These are phyloP conservation scores for Nidularia sp. DNA, from an alignment of 768 basidiomycete species.

Conservation along the genomic window DNA sequence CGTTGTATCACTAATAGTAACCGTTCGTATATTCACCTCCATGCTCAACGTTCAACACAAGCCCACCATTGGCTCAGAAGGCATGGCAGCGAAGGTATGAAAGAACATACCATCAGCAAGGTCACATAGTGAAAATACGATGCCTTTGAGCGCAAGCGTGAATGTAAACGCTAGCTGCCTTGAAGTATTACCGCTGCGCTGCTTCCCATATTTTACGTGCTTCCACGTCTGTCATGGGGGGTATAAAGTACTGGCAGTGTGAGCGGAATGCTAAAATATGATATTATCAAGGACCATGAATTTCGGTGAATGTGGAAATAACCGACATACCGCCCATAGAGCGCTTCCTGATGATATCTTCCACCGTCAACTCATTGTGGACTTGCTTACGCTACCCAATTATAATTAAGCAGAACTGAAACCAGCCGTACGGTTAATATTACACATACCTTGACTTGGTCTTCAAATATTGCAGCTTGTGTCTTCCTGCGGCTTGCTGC, in stretches of 20 bases:
- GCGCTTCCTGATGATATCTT: constrained; percentile 65
- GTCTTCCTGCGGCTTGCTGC: constrained; percentile 42
- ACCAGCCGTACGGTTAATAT: background rate
- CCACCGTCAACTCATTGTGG: constrained; percentile 69
- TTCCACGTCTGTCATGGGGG: constrained; percentile 57
- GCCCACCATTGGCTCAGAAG: too few species aligned
- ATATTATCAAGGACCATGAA: background rate
- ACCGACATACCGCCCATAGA: constrained; percentile 56
- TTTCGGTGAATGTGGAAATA: too few species aligned
- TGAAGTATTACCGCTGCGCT: constrained; percentile 11
- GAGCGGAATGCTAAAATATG: constrained; percentile 62
- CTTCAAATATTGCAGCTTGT: constrained; percentile 55
- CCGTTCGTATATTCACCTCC: too few species aligned
- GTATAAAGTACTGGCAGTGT: constrained; percentile 76
- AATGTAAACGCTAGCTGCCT: too few species aligned
- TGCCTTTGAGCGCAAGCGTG: too few species aligned
- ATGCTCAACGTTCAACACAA: too few species aligned
- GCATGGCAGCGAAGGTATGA: too few species aligned
- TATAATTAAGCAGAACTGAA: background rate
- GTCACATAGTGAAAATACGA: too few species aligned
- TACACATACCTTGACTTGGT: constrained; percentile 64
- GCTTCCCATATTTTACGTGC: constrained; percentile 31
- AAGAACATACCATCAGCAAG: too few species aligned
- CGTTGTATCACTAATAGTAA: too few species aligned
- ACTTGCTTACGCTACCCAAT: constrained; percentile 60